Evolutionary conservation across 2,329 filamentous ascomycete species (phyloP), one percentile per base, ranked within the genome.

Genomic region (Neonectria hederae): DNA sequence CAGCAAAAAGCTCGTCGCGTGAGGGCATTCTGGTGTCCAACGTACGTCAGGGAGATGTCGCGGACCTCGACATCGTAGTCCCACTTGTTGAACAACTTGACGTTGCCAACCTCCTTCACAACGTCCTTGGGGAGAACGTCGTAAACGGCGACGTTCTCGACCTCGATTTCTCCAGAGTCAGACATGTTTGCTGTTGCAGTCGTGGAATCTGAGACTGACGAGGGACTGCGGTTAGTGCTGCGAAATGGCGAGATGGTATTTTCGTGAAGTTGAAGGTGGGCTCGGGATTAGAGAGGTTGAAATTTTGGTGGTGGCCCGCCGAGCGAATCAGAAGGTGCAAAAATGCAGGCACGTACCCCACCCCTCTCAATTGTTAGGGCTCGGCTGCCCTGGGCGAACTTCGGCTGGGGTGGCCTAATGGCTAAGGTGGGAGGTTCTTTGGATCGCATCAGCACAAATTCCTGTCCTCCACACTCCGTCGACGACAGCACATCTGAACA

Each of bases 51-150:
- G 79, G 96, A 99, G 87, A 99, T 98, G 83, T 99, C 96, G 84
- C 95, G 91, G 85, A 99, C 96, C 89, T 99, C 96, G 81, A 99
- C 95, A 90, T 98, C 96, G 86, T 98, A 99, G 86, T 85, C 84
- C 85, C 94, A 97, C 86, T 97, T 97, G 91, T 96, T 97, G 90
- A 97, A 97, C 78, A 97, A 89, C 91, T 97, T 97, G 83, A 96
- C 88, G 85, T 88, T 91, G 84, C 94, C 94, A 85, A 96, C 90
- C 86, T 97, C 93, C 78, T 90, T 87, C 79, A 89, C 87, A 81
- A 97, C 91, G 75, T 97, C 94, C 90, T 97, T 97, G 84, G 95
- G 94, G 76, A 97, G 92, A 82, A 94, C 89, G 80, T 89, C 85
- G 85, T 89, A 92, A 84, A 88, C 87, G 81, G 86, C 85, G 80